Evolutionary conservation across 192 early-diverging fungal species (phyloP), one percentile per base, ranked within the genome.

Genomic region (Coemansia javaensis): DNA sequence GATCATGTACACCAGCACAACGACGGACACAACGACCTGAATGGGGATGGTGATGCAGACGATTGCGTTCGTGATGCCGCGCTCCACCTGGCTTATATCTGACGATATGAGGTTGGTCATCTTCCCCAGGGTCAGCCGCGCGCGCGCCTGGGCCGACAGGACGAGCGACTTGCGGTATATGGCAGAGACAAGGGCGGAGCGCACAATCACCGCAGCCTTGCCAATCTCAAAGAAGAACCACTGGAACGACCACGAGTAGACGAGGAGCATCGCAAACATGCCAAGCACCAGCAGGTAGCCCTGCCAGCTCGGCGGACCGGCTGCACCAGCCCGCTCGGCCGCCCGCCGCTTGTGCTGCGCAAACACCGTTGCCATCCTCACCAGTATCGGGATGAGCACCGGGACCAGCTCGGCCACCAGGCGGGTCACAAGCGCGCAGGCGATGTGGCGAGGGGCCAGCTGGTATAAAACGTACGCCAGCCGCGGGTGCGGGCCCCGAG

Each of bases 101-200:
- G 68, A 56, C 0, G 68, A 72, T 7, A 72, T 30, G 16, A 72
- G 50, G 10, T 64, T 72, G 17, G 68, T 64, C 37, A 72, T 7
- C 21, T 43, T 40, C 5, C 68, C 68, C 16, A 60, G 30, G 28
- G 68, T 72, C 23, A 63, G 32, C n/a, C 49, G 51, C 30, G 68
- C 41, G 10, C 65, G 61, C 4, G 73, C 65, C 20, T 69, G 60
- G 20, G 47, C 44, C 9, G 82, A 81, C 9, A 84, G 75, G 10
- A 70, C 52, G 12, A 84, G 54, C 0, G 82, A 59, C 33, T 84
- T 84, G 55, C 82, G 74, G 28, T 81, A 84, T 16, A 84, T 50
- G 31, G 78, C 75, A 2, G 77, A 61, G 8, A 79, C 63, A 5
- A 84, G 57, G 0, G 79, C 72, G 0, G 79, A 55, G n/a, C 69